Evolutionary conservation across 2,329 filamentous ascomycete genomes (phyloP).

Genomic region (Aulographum hederae): DNA sequence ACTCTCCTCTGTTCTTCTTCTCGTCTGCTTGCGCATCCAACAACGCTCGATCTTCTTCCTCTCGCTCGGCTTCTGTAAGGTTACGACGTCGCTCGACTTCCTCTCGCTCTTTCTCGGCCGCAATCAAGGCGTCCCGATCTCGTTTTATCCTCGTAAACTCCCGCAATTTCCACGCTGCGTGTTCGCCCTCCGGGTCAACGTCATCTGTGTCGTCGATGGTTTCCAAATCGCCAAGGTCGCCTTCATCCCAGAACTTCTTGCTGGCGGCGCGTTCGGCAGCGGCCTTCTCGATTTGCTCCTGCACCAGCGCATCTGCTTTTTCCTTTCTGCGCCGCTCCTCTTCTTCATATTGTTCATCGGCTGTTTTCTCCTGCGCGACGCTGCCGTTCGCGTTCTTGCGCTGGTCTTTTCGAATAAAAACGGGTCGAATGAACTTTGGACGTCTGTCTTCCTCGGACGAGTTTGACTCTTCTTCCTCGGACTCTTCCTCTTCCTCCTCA

Average conservation of each 20-base stretch:
- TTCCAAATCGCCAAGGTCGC: slow-evolving; percentile 37
- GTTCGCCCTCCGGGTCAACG: slow-evolving; percentile 74
- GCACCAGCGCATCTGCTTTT: slow-evolving; percentile 60
- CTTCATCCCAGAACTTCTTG: slow-evolving; percentile 75
- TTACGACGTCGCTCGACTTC: slow-evolving; percentile 79
- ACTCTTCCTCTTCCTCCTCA: slow-evolving; percentile 15
- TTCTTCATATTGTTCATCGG: slow-evolving; percentile 26
- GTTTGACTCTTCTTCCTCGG: slow-evolving; percentile 39
- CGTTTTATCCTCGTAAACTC: slow-evolving; percentile 81
- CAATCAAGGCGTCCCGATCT: slow-evolving; percentile 69
- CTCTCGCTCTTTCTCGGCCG: slow-evolving; percentile 65
- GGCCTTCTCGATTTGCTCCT: slow-evolving; percentile 74
- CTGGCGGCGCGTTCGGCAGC: slow-evolving; percentile 54
- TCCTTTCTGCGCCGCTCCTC: slow-evolving; percentile 44
- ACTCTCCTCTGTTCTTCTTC: slow-evolving; percentile 54
- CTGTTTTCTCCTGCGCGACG: slow-evolving; percentile 11
- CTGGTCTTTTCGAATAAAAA: slow-evolving; percentile 46
- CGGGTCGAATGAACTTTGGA: slow-evolving; percentile 42
- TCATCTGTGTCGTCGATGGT: slow-evolving; percentile 60
- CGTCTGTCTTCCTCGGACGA: slow-evolving; percentile 39
- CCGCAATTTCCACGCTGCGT: slow-evolving; percentile 82
- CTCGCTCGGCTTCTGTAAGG: slow-evolving; percentile 70
- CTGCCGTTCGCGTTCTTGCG: slow-evolving; percentile 23
- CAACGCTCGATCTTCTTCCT: slow-evolving; percentile 65
- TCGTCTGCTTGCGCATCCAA: slow-evolving; percentile 66